Conservation (phyloP, 345 rosid genomes). For the Anastatica hierochuntica region DNA sequence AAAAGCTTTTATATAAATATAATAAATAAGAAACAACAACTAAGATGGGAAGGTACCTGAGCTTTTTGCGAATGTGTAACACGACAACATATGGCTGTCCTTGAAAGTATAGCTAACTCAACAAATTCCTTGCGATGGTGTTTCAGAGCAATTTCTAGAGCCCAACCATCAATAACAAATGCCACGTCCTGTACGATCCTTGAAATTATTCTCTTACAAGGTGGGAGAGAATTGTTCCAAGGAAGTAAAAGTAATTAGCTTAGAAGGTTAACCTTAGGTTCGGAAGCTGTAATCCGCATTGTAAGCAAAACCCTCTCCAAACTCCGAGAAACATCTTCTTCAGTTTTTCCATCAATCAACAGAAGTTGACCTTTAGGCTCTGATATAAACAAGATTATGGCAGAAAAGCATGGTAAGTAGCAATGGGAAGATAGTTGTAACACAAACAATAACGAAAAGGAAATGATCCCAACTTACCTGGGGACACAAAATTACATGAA, state of each 20-base stretch:
- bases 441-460: not conserved
- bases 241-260: constrained; percentile 10
- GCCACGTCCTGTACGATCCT: constrained; percentile 64
- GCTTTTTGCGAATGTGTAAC: constrained; percentile 98
- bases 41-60: constrained; percentile 44
- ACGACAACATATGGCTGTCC: constrained; percentile 98
- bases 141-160: constrained; percentile 87
- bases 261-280: constrained; percentile 63
- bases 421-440: not conserved
- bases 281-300: constrained; percentile 83
- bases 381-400: constrained; percentile 23
- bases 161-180: constrained; percentile 96
- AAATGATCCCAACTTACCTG: constrained; percentile 42
- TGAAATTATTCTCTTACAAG: not conserved
- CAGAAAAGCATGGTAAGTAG: constrained; percentile 7
- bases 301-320: constrained; percentile 95
- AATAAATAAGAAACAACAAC: not conserved
- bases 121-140: constrained; percentile 75
- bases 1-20: not conserved
- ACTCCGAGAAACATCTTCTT: constrained; percentile 73
- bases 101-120: constrained; percentile 83
- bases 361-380: constrained; percentile 99
- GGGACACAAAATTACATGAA: constrained; percentile 94
- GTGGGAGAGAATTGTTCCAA: not conserved
- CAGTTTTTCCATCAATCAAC: constrained; percentile 84